Conservation (phyloP, 2,329 filamentous ascomycete genomes). For the Pestalotiopsis sp. region DNA sequence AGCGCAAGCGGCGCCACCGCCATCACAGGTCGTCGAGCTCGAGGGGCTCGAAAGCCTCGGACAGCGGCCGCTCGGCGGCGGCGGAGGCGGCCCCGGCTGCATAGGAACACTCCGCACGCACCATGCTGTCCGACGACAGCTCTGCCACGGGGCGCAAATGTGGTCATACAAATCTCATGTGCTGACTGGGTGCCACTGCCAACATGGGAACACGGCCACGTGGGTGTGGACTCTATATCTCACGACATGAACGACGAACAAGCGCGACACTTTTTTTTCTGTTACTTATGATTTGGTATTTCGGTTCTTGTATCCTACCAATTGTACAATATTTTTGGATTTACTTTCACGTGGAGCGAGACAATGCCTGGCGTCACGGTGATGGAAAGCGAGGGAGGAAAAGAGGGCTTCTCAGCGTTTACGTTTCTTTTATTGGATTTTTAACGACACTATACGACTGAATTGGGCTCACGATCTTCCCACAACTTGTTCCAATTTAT, state of each 20-base stretch:
- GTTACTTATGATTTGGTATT: background rate
- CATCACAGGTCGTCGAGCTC: conserved; percentile 7
- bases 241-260: background rate
- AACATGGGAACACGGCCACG: background rate
- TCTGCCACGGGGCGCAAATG: background rate
- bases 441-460: background rate
- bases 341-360: background rate
- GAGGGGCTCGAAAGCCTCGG: conserved; percentile 9
- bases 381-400: background rate
- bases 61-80: conserved; percentile 2
- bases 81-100: background rate
- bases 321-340: background rate
- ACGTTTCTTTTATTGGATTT: background rate
- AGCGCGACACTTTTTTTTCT: background rate
- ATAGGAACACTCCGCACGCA: background rate
- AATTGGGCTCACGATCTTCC: background rate
- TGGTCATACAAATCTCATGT: background rate
- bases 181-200: background rate
- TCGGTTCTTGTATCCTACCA: background rate
- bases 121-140: background rate
- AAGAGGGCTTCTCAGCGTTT: background rate
- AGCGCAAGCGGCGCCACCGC: conserved; percentile 13
- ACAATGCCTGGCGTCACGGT: background rate
- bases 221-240: background rate
- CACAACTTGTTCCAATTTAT: background rate